Evolutionary conservation across 805 yeast genomes (phyloP), one percentile per base, ranked within the genome.

Genomic region (Metschnikowia proteae): DNA sequence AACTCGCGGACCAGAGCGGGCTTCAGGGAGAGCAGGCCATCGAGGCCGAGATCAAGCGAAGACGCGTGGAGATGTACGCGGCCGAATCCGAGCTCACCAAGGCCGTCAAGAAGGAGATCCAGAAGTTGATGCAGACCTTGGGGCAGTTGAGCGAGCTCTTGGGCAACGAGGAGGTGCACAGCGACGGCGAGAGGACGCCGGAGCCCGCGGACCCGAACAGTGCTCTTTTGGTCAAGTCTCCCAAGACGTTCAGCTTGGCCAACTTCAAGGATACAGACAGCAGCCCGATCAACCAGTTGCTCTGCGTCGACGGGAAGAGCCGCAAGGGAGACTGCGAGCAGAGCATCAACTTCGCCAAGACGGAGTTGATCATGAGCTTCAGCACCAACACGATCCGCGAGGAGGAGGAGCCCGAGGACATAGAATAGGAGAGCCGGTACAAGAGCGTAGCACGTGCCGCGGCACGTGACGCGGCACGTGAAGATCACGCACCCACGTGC

Each of bases 401-500:
- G 52, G 75, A 71, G 46, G 74, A 70, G 11, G 75, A 71, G 52
- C 70, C 71, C 1, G 72, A 65, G 26, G 51, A 57, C 3, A 28
- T 11, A 17, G 32, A 43, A 31, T 30, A 38, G 41, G 7, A 17
- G 17, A 17, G 17, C 17, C 2, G 17, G n/a, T n/a, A n/a, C n/a
- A n/a, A n/a, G 17, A 17, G 17, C 2, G 17, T 17, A 17, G 23
- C 38, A 51, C 83, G 88, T 82, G 88, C 33, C n/a, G n/a, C n/a
- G n/a, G n/a, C n/a, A n/a, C n/a, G 89, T 84, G 68, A 89, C 89
- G 62, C 81, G 8, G 3, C 41, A 38, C 41, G 23, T 38, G 41
- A 33, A 11, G 11, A 17, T 29, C 48, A 35, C 48, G 44, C 40
- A 45, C 30, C 25, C 13, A 6, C 17, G 7, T 0, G 23, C 42